Base-by-base conservation (phyloP, 352 stramenopile species). In the Pythium graminicola region DNA sequence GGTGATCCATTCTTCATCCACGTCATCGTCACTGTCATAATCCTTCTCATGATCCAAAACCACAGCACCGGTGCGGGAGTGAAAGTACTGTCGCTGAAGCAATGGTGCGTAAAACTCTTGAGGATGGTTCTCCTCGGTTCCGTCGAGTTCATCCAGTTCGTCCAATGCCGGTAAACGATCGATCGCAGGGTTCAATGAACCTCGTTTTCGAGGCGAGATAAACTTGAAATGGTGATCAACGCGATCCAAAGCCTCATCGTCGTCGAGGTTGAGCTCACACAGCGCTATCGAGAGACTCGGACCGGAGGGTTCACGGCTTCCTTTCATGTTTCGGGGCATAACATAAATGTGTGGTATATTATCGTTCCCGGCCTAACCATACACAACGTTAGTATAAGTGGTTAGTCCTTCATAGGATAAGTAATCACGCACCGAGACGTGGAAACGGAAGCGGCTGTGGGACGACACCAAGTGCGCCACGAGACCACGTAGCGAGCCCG, bases 1-100 rank as follows among this genome's bases (percentile, higher is more conserved):
- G 35, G 81, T 89, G 54, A 92, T 89, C 84, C 84, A 95, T n/a
- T 76, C 79, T 42, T 93, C 81, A 28, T 95, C 84, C 26, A 95
- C 79, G 51, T 95, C 84, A 44, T 95, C 81, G 43, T 95, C 84
- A 23, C 80, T 92, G 59, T 95, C 84, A 51, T 92, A 91, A 58
- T 86, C 67, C 50, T 87, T 89, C 60, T 90, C 80, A 60, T 89
- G 74, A 20, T 89, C 77, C 51, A 89, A 53, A 23, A 95, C 81
- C 10, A 92, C 81, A 17, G 77, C 78, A 23, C 78, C 78, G 40
- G 84, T 95, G 57, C 82, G 74, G 20, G 84, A 92, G 63, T 95
- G 84, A 54, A 93, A 95, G 61, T 95, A 95, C 59, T 93, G 84
- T 38, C 81, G 84, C 67, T 91, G 73, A 20, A 86, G 62, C 22